These are phyloP conservation scores for Aspergillus wentii DNA, from an alignment of 495 filamentous ascomycete genomes.

Conservation along the genomic window DNA sequence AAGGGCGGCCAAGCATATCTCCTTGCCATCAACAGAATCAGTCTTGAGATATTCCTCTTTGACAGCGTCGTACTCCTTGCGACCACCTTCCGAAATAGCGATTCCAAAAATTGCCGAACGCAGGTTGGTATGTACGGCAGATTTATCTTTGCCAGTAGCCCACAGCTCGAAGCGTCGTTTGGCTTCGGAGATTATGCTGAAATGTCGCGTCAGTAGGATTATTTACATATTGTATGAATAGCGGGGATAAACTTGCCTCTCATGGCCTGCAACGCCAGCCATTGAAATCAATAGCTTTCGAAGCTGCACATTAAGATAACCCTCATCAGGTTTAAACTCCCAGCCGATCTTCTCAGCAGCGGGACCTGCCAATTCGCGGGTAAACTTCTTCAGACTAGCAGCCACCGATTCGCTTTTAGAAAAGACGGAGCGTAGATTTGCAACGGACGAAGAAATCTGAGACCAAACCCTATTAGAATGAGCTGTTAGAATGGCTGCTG, in stretches of 20 bases:
- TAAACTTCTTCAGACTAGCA: slow-evolving; percentile 68
- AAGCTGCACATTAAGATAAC: slow-evolving; percentile 74
- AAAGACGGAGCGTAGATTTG: slow-evolving; percentile 61
- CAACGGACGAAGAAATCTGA: slow-evolving; percentile 68
- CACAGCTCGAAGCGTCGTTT: slow-evolving; percentile 71
- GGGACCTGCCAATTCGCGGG: slow-evolving; percentile 61
- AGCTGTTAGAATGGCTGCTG: slow-evolving; percentile 14
- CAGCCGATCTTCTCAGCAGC: slow-evolving; percentile 79
- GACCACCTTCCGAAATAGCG: slow-evolving; percentile 63
- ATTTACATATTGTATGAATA: not conserved
- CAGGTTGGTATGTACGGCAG: slow-evolving; percentile 73
- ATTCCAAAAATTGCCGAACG: slow-evolving; percentile 75
- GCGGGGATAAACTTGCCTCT: slow-evolving; percentile 47
- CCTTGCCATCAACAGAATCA: slow-evolving; percentile 81
- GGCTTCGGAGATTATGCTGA: slow-evolving; percentile 63
- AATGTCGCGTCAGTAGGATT: slow-evolving; percentile 19
- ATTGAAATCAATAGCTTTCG: slow-evolving; percentile 72
- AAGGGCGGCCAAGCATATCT: slow-evolving; percentile 72
- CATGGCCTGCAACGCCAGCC: slow-evolving; percentile 69
- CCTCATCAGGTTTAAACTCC: slow-evolving; percentile 70
- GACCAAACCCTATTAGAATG: slow-evolving; percentile 65
- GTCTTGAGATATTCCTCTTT: slow-evolving; percentile 79
- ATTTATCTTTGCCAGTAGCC: slow-evolving; percentile 57
- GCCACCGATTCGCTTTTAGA: slow-evolving; percentile 51
- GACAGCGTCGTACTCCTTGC: slow-evolving; percentile 63